Evolutionary conservation across 768 basidiomycete genomes (phyloP), one percentile per base, ranked within the genome.

Genomic region (Leccinum truebloodii): DNA sequence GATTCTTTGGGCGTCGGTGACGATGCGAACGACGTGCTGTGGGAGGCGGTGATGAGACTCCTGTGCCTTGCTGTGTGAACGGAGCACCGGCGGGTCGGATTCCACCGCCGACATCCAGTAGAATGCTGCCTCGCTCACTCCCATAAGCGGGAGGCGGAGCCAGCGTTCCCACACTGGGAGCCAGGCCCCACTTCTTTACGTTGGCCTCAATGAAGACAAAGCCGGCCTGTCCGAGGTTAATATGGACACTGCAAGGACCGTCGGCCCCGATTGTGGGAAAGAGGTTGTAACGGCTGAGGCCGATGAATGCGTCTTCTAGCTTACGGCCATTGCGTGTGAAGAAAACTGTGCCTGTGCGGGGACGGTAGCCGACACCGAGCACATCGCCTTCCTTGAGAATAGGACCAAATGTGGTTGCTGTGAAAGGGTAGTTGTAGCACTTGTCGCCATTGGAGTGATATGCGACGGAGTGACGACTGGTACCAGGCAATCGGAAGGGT

Each of bases 131-230:
- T 12, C 95, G 84, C 73, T 99, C 97, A 67, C 92, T 94, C 18
- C 97, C 97, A 75, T 98, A 98, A 1, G 97, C 95, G 6, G 97
- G 97, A 30, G 97, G 97, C 16, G 97, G 97, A 2, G 96, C 96
- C 10, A 98, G 82, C 0, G 97, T 98, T 52, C 97, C 97, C 14
- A 95, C 89, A 72, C 95, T 97, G 8, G 97, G 97, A 35, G 97
- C 97, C 34, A 98, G 77, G 18, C 97, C 97, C 97, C 97, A 99
- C 73, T 98, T 98, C 83, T 99, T 99, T 63, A 99, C 97, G 71
- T 99, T 98, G 35, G 97, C 97, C 77, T 99, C 97, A 69, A 99
- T 98, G 68, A 97, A 98, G 41, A 98, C 97, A 72, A 99, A 99
- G 5, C 97, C 97, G 5, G 93, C 89, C 76, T 98, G 97, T 8